A percentile compares a stretch with the other conserved stretches of the same genome.
Evolutionary conservation across 768 basidiomycete genomes (phyloP).

Genomic region (Xanthoconium purpureum): DNA sequence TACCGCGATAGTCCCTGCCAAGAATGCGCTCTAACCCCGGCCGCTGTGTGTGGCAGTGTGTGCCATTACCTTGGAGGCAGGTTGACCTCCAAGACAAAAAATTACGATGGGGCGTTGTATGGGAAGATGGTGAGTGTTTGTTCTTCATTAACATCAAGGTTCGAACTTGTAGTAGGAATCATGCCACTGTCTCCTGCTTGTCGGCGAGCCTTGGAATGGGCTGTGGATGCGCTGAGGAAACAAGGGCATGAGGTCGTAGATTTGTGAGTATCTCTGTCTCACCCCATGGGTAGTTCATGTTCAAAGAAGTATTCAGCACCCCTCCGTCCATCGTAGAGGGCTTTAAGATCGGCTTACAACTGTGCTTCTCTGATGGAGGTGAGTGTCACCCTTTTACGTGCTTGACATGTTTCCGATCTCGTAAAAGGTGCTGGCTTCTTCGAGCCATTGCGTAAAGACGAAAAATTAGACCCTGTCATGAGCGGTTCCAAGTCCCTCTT

Average conservation of each 20-base stretch:
- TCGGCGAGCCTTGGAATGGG: slow-evolving; percentile 35
- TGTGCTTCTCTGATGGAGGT: slow-evolving; percentile 59
- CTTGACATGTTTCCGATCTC: neutral
- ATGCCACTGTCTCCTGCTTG: slow-evolving; percentile 40
- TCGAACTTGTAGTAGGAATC: slow-evolving; percentile 27
- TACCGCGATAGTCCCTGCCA: neutral
- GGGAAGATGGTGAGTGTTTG: slow-evolving; percentile 38
- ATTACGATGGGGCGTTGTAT: slow-evolving; percentile 40
- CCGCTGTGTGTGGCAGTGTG: slow-evolving; percentile 30
- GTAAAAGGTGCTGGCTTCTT: slow-evolving; percentile 44
- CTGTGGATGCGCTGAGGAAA: slow-evolving; percentile 32
- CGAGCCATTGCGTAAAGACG: slow-evolving; percentile 32
- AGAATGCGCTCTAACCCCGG: neutral
- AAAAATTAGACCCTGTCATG: slow-evolving; percentile 34
- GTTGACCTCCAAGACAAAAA: slow-evolving; percentile 34
- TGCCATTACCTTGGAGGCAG: slow-evolving; percentile 42
- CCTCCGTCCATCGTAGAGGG: slow-evolving; percentile 52
- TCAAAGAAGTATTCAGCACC: slow-evolving; percentile 20
- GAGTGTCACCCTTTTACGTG: neutral
- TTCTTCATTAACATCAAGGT: neutral
- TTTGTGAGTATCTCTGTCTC: slow-evolving; percentile 31
- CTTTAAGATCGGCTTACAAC: slow-evolving; percentile 50
- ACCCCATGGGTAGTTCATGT: neutral
- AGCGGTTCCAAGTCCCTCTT: slow-evolving; percentile 22
- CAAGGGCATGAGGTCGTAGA: slow-evolving; percentile 41